These are phyloP conservation scores for Vitellaria paradoxa DNA, from an alignment of 179 eudicot species.

Conservation along the genomic window DNA sequence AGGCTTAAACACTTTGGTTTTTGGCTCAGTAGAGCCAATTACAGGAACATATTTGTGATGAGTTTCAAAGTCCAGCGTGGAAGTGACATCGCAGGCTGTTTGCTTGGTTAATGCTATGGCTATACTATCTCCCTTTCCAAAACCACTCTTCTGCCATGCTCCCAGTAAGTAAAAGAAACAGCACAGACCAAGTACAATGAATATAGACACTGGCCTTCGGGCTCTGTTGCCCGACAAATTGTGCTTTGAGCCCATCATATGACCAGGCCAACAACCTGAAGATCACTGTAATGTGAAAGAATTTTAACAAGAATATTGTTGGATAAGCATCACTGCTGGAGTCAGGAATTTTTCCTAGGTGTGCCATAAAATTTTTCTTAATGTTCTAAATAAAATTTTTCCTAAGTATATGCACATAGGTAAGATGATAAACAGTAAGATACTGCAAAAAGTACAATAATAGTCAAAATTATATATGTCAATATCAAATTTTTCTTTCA, in stretches of 20 bases:
- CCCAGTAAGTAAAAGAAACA: slow-evolving; percentile 48
- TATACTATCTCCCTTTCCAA: slow-evolving; percentile 37
- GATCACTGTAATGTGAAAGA: slow-evolving; percentile 14
- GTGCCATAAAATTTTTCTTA: too few relatives aligned
- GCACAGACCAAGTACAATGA: slow-evolving; percentile 34
- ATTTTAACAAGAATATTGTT: not conserved
- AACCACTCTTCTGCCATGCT: slow-evolving; percentile 47
- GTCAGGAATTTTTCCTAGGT: too few relatives aligned
- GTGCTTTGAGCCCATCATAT: slow-evolving; percentile 23
- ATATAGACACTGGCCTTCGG: slow-evolving; percentile 38
- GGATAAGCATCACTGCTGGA: too few relatives aligned
- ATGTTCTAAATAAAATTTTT: not conserved
- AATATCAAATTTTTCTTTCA: too few relatives aligned
- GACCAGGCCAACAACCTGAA: not conserved
- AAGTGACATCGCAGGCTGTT: slow-evolving; percentile 22
- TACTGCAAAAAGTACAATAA: too few relatives aligned
- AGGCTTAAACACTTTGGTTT: slow-evolving; percentile 37
- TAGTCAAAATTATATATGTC: too few relatives aligned
- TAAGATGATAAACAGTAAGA: too few relatives aligned
- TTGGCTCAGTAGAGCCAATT: slow-evolving; percentile 28
- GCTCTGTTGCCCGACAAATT: slow-evolving; percentile 24
- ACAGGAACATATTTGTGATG: slow-evolving; percentile 28
- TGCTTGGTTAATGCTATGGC: slow-evolving; percentile 29
- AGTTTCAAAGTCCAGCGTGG: slow-evolving; percentile 35
- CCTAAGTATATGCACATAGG: not conserved